Evolutionary conservation across 2,329 filamentous ascomycete genomes (phyloP), one percentile per base, ranked within the genome.

Genomic region (Phaeosphaeriaceae sp.): DNA sequence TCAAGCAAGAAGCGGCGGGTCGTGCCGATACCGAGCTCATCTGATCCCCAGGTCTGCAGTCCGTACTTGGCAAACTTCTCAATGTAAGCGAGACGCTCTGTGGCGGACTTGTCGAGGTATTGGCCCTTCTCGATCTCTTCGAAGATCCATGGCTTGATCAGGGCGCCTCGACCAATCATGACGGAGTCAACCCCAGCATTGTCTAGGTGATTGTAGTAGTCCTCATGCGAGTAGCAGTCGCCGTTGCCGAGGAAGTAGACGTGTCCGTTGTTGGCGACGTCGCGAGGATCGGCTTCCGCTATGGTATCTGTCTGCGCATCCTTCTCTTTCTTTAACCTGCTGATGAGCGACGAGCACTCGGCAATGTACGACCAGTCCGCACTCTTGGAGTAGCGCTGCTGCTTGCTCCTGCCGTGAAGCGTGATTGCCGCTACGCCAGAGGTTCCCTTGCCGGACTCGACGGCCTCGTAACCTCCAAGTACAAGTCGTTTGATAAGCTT

Each of bases 131-230:
- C 87, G 54, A 99, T 98, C 79, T 99, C 95, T 78, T 99, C 95
- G 74, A 98, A 99, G 62, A 99, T 84, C 95, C 95, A 99, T 0
- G 95, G 95, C 81, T 99, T 99, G 80, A 98, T 92, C 57, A 99
- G 85, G 10, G 95, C 95, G 56, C 95, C 95, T 60, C 95, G 91
- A n/a, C 89, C 95, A 60, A 98, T 88, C 95, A 99, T 98, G 74
- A 97, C 91, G n/a, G 88, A 88, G 80, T 98, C 94, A 47, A 98
- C 93, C 48, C 87, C 86, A 36, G 91, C 86, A 58, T 94, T 86
- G 48, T 89, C 84, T 41, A 98, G 83, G 71, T 95, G 89, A 56
- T 88, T 82, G 62, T 88, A 88, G 81, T 98, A 98, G 75, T 98
- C 93, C 31, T 89, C 81, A 76, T 98, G 93, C 4, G 93, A 97